Evolutionary conservation across 2,329 filamentous ascomycete genomes (phyloP).

Genomic region (Pestalotiopsis sp.): DNA sequence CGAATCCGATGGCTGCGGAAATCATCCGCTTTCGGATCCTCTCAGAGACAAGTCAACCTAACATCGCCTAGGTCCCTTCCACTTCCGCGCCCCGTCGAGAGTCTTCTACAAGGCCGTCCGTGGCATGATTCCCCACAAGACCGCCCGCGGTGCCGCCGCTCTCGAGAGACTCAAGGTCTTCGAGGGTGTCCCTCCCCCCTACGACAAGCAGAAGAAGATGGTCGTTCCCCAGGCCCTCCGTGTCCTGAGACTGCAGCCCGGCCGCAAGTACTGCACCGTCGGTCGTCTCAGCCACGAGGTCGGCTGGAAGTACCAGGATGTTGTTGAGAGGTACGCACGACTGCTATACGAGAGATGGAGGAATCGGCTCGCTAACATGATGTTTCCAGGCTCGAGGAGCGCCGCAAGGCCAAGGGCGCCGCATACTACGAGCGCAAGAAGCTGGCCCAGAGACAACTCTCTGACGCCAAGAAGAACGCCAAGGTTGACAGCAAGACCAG

Average conservation of each 20-base stretch:
- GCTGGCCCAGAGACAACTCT: constrained; percentile 86
- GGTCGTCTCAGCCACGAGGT: constrained; percentile 98
- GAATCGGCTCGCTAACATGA: constrained; percentile 24
- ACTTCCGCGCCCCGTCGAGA: constrained; percentile 98
- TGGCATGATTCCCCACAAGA: constrained; percentile 99
- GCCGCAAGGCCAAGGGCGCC: constrained; percentile 98
- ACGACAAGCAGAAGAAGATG: constrained; percentile 99
- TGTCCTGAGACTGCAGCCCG: constrained; percentile 95
- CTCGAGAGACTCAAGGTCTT: constrained; percentile 99
- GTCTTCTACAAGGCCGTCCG: constrained; percentile 99
- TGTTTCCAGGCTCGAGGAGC: constrained; percentile 84
- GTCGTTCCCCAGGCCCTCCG: constrained; percentile 98
- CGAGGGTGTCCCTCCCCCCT: constrained; percentile 97
- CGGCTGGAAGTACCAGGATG: constrained; percentile 99
- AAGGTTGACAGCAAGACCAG: constrained; percentile 84
- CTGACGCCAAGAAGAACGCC: constrained; percentile 91
- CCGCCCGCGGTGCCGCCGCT: constrained; percentile 92
- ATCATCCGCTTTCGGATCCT: background rate
- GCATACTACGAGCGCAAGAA: constrained; percentile 99
- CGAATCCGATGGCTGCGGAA: background rate
- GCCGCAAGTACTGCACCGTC: constrained; percentile 99
- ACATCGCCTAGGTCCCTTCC: constrained; percentile 80
- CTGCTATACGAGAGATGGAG: background rate
- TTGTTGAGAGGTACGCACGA: constrained; percentile 83
- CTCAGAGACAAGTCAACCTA: constrained; percentile 23